Percentiles rank a stretch among this genome's conserved stretches.
phyloP scores from a whole-genome alignment of 1,284 basidiomycete species.

The Cryptococcus sp. region DNA sequence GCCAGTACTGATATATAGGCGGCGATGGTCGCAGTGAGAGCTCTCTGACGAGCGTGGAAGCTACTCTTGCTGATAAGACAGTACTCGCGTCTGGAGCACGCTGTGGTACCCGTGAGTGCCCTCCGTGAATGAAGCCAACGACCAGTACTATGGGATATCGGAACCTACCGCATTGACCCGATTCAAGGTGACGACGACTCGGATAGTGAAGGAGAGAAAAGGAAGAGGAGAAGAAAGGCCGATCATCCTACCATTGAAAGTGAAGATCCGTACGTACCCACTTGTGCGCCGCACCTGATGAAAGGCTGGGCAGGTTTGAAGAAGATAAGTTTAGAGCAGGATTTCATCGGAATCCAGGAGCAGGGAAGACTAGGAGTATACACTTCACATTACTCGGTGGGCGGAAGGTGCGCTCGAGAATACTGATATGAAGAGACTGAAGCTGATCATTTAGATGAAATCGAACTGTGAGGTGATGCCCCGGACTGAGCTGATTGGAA shows the following conservation, averaged over 20 bases:
- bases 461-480: not conserved
- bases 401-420: constrained; percentile 17
- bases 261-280: constrained; percentile 18
- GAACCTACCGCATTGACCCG: constrained; percentile 27
- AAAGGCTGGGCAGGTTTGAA: constrained; percentile 14
- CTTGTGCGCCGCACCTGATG: not conserved
- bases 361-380: constrained; percentile 23
- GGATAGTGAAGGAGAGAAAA: constrained; percentile 22
- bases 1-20: constrained; percentile 6
- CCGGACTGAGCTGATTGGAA: constrained; percentile 3
- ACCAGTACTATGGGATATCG: constrained; percentile 39
- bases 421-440: not conserved
- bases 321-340: constrained; percentile 28
- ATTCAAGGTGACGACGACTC: constrained; percentile 7
- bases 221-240: constrained; percentile 8
- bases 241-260: constrained; percentile 1
- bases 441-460: not conserved
- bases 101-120: constrained; percentile 29
- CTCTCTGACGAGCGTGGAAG: not conserved
- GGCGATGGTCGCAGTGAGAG: constrained; percentile 20
- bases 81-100: constrained; percentile 21
- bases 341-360: constrained; percentile 6
- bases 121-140: not conserved
- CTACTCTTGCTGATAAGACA: constrained; percentile 3
- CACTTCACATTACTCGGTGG: constrained; percentile 30